Evolutionary conservation across 2,329 filamentous ascomycete species (phyloP).

Genomic region (Paraconiothyrium sp.): DNA sequence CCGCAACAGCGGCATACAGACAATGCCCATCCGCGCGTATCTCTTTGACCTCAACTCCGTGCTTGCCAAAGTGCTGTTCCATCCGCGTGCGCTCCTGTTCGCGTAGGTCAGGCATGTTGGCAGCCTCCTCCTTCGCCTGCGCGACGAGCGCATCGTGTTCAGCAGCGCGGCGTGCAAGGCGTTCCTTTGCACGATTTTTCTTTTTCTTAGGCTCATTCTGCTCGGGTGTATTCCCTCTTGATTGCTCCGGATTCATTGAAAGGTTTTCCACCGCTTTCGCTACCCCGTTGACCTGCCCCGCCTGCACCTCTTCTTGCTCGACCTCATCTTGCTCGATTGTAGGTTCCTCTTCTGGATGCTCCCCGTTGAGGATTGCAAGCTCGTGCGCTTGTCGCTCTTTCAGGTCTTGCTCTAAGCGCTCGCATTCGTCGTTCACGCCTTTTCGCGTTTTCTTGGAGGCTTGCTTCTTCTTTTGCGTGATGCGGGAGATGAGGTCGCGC

Average conservation of each 20-base stretch:
- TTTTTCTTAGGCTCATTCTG: conserved; percentile 66
- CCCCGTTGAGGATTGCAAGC: conserved; percentile 53
- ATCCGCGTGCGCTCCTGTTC: conserved; percentile 65
- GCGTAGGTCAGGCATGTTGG: conserved; percentile 49
- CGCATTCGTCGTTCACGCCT: conserved; percentile 69
- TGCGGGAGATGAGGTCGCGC: conserved; percentile 82
- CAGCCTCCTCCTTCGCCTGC: conserved; percentile 78
- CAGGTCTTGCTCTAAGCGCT: conserved; percentile 64
- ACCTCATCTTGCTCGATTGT: conserved; percentile 22
- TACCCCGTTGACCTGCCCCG: conserved; percentile 20
- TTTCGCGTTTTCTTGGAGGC: conserved; percentile 83
- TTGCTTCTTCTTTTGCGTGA: conserved; percentile 96
- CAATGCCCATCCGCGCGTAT: conserved; percentile 95
- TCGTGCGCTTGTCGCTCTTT: conserved; percentile 64
- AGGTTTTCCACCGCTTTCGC: conserved; percentile 29
- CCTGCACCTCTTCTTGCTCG: conserved; percentile 20
- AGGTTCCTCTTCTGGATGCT: conserved; percentile 15
- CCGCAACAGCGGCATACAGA: conserved; percentile 89
- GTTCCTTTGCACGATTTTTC: conserved; percentile 89
- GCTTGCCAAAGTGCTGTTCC: conserved; percentile 69
- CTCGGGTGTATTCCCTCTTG: conserved; percentile 12
- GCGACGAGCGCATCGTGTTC: conserved; percentile 77
- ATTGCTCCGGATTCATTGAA: conserved; percentile 21
- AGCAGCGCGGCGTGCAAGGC: conserved; percentile 86
- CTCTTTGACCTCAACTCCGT: conserved; percentile 76